These are phyloP conservation scores for Pestalotiopsis sp. DNA, from an alignment of 2,329 filamentous ascomycete genomes.

Conservation along the genomic window DNA sequence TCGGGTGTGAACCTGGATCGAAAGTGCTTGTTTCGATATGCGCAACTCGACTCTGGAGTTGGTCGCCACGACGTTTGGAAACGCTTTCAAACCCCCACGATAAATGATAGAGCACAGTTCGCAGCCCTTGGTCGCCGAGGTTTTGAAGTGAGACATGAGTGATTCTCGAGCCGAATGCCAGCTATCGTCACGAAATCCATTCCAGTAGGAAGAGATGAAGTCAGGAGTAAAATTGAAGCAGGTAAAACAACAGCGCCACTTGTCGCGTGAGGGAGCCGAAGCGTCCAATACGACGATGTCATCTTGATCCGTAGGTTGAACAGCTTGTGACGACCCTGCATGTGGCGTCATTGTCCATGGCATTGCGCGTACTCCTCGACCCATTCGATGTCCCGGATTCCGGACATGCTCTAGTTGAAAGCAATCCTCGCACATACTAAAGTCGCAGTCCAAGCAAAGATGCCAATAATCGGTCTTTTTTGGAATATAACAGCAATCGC, in stretches of 20 bases:
- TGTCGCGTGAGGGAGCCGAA: neutral
- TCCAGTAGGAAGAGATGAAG: neutral
- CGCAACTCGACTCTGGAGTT: neutral
- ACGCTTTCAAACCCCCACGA: neutral
- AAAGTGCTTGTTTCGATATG: neutral
- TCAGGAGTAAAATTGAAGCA: neutral
- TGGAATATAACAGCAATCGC: too few species aligned
- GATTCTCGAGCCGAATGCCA: neutral
- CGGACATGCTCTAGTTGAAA: neutral
- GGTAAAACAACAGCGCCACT: neutral
- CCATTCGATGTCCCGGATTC: neutral
- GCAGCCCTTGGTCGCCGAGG: neutral
- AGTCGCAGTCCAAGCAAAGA: slow-evolving; percentile 1
- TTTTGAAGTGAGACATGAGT: neutral
- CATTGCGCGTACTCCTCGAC: neutral
- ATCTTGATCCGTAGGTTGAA: neutral
- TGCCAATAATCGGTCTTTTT: too few species aligned
- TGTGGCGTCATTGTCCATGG: neutral
- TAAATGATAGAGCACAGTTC: neutral
- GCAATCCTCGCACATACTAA: neutral
- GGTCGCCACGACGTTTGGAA: neutral
- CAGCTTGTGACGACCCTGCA: neutral
- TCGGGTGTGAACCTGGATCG: neutral
- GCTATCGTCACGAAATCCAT: neutral
- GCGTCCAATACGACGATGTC: too few species aligned